These are phyloP conservation scores for Xylariaceae sp. DNA, from an alignment of 2,329 filamentous ascomycete species.

Conservation along the genomic window DNA sequence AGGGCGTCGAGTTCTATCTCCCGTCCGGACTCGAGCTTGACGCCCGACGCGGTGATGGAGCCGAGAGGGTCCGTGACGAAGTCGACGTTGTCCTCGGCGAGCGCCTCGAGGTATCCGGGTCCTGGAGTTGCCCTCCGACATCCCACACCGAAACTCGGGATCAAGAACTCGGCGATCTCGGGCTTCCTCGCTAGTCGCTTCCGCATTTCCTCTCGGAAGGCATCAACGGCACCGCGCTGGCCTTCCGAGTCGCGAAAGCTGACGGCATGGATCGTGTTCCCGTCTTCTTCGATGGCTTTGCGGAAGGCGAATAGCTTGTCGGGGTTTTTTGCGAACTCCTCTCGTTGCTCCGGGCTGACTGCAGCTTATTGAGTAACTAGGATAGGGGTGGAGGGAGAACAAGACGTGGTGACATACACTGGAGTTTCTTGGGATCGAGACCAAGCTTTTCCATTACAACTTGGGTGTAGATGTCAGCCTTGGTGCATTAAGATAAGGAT, in stretches of 20 bases:
- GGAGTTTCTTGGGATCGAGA: slow-evolving; percentile 32
- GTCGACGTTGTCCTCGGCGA: slow-evolving; percentile 36
- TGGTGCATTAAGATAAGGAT: not conserved
- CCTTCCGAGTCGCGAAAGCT: slow-evolving; percentile 33
- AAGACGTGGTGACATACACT: slow-evolving; percentile 29
- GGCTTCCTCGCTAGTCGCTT: slow-evolving; percentile 37
- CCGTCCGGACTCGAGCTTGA: slow-evolving; percentile 24
- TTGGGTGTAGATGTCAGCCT: slow-evolving; percentile 5
- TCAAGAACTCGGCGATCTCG: slow-evolving; percentile 37
- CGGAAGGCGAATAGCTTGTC: slow-evolving; percentile 35
- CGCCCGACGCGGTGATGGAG: slow-evolving; percentile 31
- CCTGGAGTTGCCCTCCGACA: slow-evolving; percentile 43
- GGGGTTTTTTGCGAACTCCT: slow-evolving; percentile 33
- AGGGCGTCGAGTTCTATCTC: slow-evolving; percentile 39
- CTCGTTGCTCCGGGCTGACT: slow-evolving; percentile 36
- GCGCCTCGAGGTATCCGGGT: slow-evolving; percentile 41
- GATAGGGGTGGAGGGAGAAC: not conserved
- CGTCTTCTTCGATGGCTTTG: slow-evolving; percentile 39
- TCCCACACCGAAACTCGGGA: slow-evolving; percentile 39
- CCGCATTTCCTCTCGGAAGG: slow-evolving; percentile 35
- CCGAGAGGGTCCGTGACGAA: slow-evolving; percentile 32
- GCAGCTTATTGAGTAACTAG: not conserved
- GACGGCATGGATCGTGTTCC: slow-evolving; percentile 38
- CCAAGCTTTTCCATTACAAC: slow-evolving; percentile 38
- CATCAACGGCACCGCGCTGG: slow-evolving; percentile 27